phyloP scores from a whole-genome alignment of 2,329 filamentous ascomycete species.

The Pseudogymnoascus sp. region DNA sequence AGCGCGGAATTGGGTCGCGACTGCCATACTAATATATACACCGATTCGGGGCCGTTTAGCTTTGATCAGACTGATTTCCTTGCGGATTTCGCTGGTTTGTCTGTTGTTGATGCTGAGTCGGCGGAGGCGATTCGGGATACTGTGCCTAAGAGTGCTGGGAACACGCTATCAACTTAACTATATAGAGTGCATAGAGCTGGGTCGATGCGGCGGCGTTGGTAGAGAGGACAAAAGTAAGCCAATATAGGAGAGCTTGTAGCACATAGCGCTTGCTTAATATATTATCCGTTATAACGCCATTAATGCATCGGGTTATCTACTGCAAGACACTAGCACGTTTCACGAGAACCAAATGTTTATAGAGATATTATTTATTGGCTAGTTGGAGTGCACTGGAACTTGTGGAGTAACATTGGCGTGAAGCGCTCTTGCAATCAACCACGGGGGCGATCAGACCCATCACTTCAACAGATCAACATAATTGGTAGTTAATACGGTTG shows the following conservation, averaged over 20 bases:
- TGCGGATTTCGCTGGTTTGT: conserved; percentile 23
- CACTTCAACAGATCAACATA: neutral
- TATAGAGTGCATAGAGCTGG: neutral
- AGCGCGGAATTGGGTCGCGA: neutral
- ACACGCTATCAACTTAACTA: conserved; percentile 8
- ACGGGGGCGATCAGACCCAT: neutral
- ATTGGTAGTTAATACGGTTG: neutral
- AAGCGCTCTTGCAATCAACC: neutral
- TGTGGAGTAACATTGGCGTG: neutral
- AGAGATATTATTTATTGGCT: neutral
- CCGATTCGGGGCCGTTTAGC: conserved; percentile 23
- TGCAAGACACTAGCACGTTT: neutral
- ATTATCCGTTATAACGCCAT: neutral
- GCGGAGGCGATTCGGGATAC: conserved; percentile 22
- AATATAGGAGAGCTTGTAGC: neutral
- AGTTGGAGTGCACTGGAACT: neutral
- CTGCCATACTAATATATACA: neutral
- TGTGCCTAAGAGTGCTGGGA: conserved; percentile 26
- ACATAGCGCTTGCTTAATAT: neutral
- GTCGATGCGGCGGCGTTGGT: neutral
- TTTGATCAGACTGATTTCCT: conserved; percentile 23
- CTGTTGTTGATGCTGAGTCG: conserved; percentile 19
- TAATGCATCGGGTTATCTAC: neutral
- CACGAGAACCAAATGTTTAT: neutral
- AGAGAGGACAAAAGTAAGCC: neutral